phyloP scores from a whole-genome alignment of 306 rosid species.

The Albizia julibrissin region DNA sequence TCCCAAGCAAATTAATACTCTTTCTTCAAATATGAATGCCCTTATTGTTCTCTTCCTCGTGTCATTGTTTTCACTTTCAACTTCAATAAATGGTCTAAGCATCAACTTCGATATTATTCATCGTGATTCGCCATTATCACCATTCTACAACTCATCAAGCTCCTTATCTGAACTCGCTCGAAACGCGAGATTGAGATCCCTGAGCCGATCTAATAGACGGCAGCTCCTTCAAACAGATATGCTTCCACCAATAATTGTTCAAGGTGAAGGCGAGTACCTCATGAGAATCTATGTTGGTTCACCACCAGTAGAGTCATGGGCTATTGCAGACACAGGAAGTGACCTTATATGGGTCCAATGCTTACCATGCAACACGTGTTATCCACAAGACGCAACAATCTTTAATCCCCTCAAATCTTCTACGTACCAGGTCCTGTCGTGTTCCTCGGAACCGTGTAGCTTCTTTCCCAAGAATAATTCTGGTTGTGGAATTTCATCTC shows the following conservation, averaged over 20 bases:
- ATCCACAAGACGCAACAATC: not conserved
- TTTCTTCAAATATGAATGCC: not conserved
- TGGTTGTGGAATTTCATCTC: not conserved
- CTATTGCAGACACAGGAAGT: conserved; percentile 23
- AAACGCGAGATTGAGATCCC: not conserved
- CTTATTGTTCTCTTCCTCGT: not conserved
- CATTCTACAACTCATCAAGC: not conserved
- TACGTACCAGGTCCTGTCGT: not conserved
- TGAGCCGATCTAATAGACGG: not conserved
- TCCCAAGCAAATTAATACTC: not conserved
- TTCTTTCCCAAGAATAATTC: not conserved
- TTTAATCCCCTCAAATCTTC: not conserved
- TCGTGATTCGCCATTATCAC: conserved; percentile 2
- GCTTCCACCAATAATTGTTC: not conserved
- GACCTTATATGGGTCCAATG: conserved; percentile 26
- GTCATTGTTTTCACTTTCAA: not conserved
- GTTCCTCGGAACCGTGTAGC: not conserved
- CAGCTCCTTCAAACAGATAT: not conserved
- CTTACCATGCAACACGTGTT: not conserved
- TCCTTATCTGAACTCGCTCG: not conserved
- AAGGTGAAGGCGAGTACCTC: not conserved
- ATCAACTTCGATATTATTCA: not conserved
- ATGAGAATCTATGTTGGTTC: conserved; percentile 15
- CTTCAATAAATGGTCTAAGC: not conserved
- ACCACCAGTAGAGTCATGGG: conserved; percentile 2